These are phyloP conservation scores for Daldinia concentrica DNA, from an alignment of 495 filamentous ascomycete species.

Conservation along the genomic window DNA sequence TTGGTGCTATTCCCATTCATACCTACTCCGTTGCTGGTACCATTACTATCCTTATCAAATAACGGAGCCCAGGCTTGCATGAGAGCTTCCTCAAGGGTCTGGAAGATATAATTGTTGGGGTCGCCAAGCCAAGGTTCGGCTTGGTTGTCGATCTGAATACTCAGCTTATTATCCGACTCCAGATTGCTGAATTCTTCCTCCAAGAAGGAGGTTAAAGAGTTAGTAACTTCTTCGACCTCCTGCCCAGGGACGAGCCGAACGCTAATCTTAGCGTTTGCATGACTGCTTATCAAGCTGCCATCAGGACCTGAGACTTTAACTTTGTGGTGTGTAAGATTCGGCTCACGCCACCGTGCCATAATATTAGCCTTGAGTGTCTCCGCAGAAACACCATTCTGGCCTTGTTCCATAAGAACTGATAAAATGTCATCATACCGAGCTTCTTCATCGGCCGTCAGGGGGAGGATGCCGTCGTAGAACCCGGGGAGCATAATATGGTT, in stretches of 20 bases:
- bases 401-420: constrained; percentile 72
- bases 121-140: constrained; percentile 97
- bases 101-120: constrained; percentile 88
- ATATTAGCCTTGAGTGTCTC: constrained; percentile 77
- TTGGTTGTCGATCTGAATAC: constrained; percentile 85
- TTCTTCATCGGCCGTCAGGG: constrained; percentile 78
- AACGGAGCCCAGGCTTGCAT: constrained; percentile 78
- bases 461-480: constrained; percentile 85
- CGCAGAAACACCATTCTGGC: constrained; percentile 72
- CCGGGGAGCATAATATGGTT: constrained; percentile 72
- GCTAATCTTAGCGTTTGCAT: constrained; percentile 85
- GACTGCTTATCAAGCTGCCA: constrained; percentile 86
- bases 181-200: constrained; percentile 75
- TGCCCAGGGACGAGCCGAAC: constrained; percentile 94
- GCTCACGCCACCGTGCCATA: constrained; percentile 95
- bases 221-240: constrained; percentile 76
- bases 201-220: constrained; percentile 71
- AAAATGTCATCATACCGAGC: constrained; percentile 86
- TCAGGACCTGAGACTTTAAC: constrained; percentile 89
- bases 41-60: constrained; percentile 29
- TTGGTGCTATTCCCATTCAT: constrained; percentile 12
- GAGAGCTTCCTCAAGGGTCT: constrained; percentile 86
- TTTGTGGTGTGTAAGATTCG: constrained; percentile 91
- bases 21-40: not conserved
- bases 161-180: constrained; percentile 80